Conservation (phyloP, 441 rosid species). For the Hypseocharis bilobata region DNA sequence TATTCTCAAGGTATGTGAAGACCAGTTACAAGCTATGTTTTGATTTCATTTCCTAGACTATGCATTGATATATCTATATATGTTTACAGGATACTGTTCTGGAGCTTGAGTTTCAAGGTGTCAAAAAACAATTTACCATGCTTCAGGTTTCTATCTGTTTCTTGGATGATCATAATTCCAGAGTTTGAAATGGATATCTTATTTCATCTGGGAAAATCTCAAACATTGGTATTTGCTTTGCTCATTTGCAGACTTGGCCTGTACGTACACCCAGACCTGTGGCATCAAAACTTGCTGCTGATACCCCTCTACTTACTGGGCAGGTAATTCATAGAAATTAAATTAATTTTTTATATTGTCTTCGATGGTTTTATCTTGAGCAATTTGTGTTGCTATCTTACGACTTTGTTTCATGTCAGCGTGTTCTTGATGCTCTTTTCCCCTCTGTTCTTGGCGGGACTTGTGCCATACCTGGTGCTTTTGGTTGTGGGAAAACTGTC, state of each 20-base stretch:
- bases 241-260: slow-evolving; percentile 74
- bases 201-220: slow-evolving; percentile 5
- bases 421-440: slow-evolving; percentile 98
- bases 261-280: slow-evolving; percentile 99
- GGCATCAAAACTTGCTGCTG: slow-evolving; percentile 96
- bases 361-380: not conserved
- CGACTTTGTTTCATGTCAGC: slow-evolving; percentile 39
- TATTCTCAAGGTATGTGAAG: not conserved
- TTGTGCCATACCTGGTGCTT: slow-evolving; percentile 99
- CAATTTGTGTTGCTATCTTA: slow-evolving; percentile 18
- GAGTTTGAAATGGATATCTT: not conserved
- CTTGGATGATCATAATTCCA: not conserved
- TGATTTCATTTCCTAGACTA: not conserved
- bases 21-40: not conserved
- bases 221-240: slow-evolving; percentile 18
- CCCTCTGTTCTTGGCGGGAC: slow-evolving; percentile 99
- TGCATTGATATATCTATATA: not conserved
- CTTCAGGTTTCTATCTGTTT: slow-evolving; percentile 64
- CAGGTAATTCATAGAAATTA: slow-evolving; percentile 46
- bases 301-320: slow-evolving; percentile 94
- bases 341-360: not conserved
- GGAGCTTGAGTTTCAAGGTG: slow-evolving; percentile 97
- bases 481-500: slow-evolving; percentile 99
- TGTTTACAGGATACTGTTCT: slow-evolving; percentile 69
- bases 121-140: slow-evolving; percentile 84